These are phyloP conservation scores for Phytophthora tubulina DNA, from an alignment of 352 stramenopile species.

Conservation along the genomic window DNA sequence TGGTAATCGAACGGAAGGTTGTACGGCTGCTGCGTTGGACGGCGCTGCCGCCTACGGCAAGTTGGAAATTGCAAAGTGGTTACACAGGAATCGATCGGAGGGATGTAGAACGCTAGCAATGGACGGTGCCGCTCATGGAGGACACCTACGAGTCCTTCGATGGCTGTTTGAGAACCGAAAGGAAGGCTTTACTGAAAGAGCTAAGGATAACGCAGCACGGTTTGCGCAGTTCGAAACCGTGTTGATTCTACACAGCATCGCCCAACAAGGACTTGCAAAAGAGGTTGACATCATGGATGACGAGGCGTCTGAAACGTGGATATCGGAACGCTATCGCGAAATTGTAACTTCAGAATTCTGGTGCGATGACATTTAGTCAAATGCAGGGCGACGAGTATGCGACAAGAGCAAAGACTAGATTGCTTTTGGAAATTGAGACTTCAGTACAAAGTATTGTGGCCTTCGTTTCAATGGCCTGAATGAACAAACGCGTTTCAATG, in stretches of 20 bases:
- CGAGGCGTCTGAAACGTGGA: background rate
- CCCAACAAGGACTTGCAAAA: conserved; percentile 1
- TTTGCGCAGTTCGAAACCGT: conserved; percentile 14
- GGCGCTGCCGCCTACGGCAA: conserved; percentile 14
- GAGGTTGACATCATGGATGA: conserved; percentile 11
- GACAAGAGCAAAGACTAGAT: too few relatives aligned
- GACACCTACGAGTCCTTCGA: conserved; percentile 12
- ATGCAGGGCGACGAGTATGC: too few relatives aligned
- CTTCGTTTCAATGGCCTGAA: too few relatives aligned
- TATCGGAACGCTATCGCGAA: conserved; percentile 7
- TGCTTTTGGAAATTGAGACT: too few relatives aligned
- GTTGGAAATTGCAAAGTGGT: conserved; percentile 13
- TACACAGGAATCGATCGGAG: conserved; percentile 13
- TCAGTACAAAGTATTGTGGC: too few relatives aligned
- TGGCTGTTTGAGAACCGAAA: conserved; percentile 25
- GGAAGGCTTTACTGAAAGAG: conserved; percentile 15
- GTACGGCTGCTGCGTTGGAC: conserved; percentile 17
- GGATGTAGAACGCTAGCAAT: conserved; percentile 21
- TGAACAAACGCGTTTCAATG: too few relatives aligned
- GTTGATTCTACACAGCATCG: conserved; percentile 21
- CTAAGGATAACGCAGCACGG: conserved; percentile 4
- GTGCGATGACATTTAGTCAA: too few relatives aligned
- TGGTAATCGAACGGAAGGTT: conserved; percentile 18
- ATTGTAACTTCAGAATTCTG: background rate
- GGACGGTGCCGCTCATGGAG: conserved; percentile 7